A percentile compares a stretch with the other conserved stretches of the same genome.
These are phyloP conservation scores for Penicillium sp. DNA, from an alignment of 2,329 filamentous ascomycete genomes.

Conservation along the genomic window DNA sequence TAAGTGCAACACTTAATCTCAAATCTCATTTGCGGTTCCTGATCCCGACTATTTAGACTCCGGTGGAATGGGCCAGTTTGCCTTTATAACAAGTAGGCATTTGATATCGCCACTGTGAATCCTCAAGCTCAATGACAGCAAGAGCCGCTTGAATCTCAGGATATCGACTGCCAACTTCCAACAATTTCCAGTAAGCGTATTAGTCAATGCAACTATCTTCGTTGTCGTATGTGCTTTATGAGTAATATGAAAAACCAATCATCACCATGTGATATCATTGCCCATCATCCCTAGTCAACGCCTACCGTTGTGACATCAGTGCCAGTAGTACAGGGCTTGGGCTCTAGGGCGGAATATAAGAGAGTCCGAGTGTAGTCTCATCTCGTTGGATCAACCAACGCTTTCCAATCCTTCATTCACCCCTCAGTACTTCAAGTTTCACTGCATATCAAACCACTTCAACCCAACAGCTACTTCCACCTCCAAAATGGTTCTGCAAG, in stretches of 20 bases:
- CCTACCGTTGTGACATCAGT: constrained; percentile 18
- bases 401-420: background rate
- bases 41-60: background rate
- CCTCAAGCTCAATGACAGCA: background rate
- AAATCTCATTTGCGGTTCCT: background rate
- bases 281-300: constrained; percentile 14
- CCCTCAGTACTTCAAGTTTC: background rate
- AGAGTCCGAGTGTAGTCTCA: background rate
- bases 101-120: background rate
- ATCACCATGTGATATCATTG: constrained; percentile 20
- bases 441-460: background rate
- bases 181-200: background rate
- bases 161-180: background rate
- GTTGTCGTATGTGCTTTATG: background rate
- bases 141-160: background rate
- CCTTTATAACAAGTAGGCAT: background rate
- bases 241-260: constrained; percentile 1
- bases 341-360: background rate
- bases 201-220: background rate
- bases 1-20: too few relatives aligned
- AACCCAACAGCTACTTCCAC: background rate
- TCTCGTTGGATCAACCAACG: background rate
- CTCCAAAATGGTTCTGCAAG: constrained; percentile 19
- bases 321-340: background rate
- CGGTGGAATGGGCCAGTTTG: background rate